Base-by-base conservation (phyloP, 495 filamentous ascomycete species). In the Xylaria telfairii region DNA sequence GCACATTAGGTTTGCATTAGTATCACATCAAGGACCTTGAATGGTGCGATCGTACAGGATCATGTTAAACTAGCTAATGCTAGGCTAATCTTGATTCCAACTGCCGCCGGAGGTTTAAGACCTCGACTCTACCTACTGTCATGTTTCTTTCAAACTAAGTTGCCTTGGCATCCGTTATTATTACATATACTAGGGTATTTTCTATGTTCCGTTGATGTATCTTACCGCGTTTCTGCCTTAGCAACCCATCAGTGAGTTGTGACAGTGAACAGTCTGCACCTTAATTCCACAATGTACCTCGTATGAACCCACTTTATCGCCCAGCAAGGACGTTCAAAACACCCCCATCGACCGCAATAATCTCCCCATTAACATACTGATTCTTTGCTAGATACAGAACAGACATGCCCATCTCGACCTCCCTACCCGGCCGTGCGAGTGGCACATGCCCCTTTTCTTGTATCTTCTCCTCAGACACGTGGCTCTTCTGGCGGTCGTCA, bases 331-430 rank as follows among this genome's bases (percentile, higher is more conserved):
- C 76, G 26, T 78, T 78, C 71, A 89, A 74, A 8, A 87, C 86
- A 1, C 88, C 88, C 0, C 88, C 88, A 79, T 90, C 88, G 5
- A 90, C 84, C 15, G 85, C 85, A 39, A 90, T 72, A n/a, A 89
- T 83, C 77, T 90, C 84, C 13, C 88, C 88, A 71, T 90, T 90
- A 5, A 90, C 87, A 77, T 90, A 90, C 30, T 79, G 77, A 71
- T 88, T 87, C 80, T 85, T 88, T 26, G 86, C 81, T 60, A 91
- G 73, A 74, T 85, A 90, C 44, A 91, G 73, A 37, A 88, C 83
- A 8, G 80, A 72, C 69, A 85, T 87, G 6, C 85, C 87, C 83
- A 91, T 87, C 72, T 90, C 89, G 72, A 90, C 83, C 24, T 84
- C 80, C 1, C 78, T 78, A 2, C 89, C 89, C 12, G 82, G 74